Evolutionary conservation across 1,139 yeast species (phyloP).

Genomic region (Zygosaccharomyces sapae): DNA sequence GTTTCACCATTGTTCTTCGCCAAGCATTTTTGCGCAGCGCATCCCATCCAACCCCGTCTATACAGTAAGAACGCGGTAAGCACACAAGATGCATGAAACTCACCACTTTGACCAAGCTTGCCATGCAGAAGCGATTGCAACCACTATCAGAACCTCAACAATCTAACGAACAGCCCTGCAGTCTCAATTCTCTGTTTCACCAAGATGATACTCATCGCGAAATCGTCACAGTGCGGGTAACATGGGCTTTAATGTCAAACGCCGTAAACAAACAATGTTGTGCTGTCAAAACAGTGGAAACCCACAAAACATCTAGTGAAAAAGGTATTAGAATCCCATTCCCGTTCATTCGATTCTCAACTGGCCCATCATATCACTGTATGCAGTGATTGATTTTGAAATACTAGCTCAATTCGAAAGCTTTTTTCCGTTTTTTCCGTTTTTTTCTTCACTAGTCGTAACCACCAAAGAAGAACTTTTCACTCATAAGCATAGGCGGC

Average conservation of each 20-base stretch:
- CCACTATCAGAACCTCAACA: neutral
- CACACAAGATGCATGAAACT: neutral
- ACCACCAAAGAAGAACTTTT: no score
- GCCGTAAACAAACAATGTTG: slow-evolving; percentile 1
- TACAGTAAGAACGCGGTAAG: neutral
- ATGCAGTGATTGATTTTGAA: neutral
- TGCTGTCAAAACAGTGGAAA: neutral
- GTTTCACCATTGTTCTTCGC: no score
- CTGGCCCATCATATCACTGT: neutral
- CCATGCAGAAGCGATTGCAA: neutral
- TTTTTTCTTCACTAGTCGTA: no score
- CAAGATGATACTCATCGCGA: neutral
- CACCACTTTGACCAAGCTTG: neutral
- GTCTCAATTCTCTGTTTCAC: neutral
- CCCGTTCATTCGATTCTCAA: neutral
- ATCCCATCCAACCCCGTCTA: no score
- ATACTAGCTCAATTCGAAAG: no score
- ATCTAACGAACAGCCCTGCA: neutral
- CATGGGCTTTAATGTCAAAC: neutral
- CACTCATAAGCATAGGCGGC: neutral
- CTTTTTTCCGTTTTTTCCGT: no score
- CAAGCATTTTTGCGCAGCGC: no score
- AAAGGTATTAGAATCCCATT: neutral
- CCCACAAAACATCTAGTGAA: neutral
- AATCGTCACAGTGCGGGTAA: neutral